Conservation (phyloP, 352 stramenopile genomes). For the Globisporangium radiosum region DNA sequence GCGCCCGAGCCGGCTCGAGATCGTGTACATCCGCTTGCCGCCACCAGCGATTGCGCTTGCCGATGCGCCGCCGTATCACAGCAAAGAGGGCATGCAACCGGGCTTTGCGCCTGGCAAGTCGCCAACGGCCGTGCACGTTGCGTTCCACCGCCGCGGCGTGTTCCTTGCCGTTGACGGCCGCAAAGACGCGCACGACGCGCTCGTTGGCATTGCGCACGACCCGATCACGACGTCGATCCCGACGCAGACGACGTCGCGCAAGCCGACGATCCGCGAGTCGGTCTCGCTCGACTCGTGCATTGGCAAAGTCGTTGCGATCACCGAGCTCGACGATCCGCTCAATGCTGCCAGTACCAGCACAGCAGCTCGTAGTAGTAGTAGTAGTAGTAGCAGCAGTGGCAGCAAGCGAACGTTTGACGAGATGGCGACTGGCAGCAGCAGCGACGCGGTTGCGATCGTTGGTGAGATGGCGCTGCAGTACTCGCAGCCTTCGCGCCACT, state of each 20-base stretch:
- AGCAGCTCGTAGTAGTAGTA: no score
- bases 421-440: constrained; percentile 41
- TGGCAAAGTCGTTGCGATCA: constrained; percentile 79
- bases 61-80: constrained; percentile 77
- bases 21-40: constrained; percentile 77
- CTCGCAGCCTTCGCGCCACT: constrained; percentile 70
- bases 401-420: constrained; percentile 76
- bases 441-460: constrained; percentile 34
- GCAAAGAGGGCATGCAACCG: constrained; percentile 83
- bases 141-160: constrained; percentile 74
- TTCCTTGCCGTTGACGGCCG: constrained; percentile 73
- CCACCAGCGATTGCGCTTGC: constrained; percentile 59
- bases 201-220: constrained; percentile 71
- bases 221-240: constrained; percentile 64
- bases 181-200: constrained; percentile 72
- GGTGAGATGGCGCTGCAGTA: constrained; percentile 84
- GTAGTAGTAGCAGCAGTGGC: neutral
- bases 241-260: constrained; percentile 43
- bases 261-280: constrained; percentile 67
- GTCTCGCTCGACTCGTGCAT: constrained; percentile 72
- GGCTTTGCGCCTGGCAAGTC: constrained; percentile 75
- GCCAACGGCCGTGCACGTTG: constrained; percentile 66
- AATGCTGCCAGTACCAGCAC: no score
- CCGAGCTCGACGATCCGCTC: constrained; percentile 36
- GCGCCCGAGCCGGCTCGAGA: constrained; percentile 61